These are phyloP conservation scores for Backusella australiensis DNA, from an alignment of 192 early-diverging fungal genomes.

Conservation along the genomic window DNA sequence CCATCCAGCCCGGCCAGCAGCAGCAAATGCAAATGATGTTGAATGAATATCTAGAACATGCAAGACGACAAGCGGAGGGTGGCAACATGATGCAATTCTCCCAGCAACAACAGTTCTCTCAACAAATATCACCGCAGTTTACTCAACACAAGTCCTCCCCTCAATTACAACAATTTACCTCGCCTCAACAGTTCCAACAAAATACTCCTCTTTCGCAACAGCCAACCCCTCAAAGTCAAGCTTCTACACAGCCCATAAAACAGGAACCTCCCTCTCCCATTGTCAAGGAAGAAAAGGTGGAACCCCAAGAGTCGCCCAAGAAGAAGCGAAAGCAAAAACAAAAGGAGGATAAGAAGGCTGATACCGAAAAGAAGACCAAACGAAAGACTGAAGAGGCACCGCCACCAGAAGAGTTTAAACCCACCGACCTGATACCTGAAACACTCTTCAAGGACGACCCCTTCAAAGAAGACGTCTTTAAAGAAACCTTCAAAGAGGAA, in stretches of 20 bases:
- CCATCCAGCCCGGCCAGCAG: conserved; percentile 16
- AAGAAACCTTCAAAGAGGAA: too few relatives aligned
- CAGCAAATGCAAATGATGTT: conserved; percentile 30
- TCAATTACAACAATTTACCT: neutral
- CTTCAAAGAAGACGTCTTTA: too few relatives aligned
- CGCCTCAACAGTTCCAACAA: neutral
- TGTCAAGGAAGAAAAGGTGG: neutral
- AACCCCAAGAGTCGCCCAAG: neutral
- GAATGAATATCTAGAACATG: conserved; percentile 17
- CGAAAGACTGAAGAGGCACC: neutral
- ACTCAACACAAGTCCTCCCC: neutral
- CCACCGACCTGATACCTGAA: neutral
- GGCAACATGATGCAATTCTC: neutral
- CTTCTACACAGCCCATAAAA: conserved; percentile 2
- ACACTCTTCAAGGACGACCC: neutral
- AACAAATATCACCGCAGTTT: neutral
- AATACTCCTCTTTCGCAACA: conserved; percentile 3
- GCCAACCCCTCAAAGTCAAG: neutral
- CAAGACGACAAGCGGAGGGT: neutral
- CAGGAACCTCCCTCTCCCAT: neutral
- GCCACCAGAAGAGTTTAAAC: neutral
- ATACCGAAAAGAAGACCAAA: neutral
- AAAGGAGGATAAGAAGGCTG: neutral
- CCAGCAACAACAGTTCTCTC: conserved; percentile 1
- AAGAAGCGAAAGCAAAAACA: neutral